A percentile compares a stretch with the other conserved stretches of the same genome.
Conservation (phyloP, 495 filamentous ascomycete species). For the Neurospora sp. region DNA sequence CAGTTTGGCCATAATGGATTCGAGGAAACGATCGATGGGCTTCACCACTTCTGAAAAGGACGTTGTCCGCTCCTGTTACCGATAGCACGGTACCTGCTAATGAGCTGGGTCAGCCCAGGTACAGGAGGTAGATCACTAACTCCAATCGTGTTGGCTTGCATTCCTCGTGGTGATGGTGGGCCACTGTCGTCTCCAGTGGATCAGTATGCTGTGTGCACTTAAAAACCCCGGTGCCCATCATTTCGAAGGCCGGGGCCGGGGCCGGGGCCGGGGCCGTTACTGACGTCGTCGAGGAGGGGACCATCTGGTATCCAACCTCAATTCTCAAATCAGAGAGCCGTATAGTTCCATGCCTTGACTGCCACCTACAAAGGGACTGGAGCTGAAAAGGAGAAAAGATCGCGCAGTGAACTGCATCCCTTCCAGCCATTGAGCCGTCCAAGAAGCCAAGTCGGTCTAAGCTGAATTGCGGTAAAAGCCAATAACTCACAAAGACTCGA, state of each 20-base stretch:
- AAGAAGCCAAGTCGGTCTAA: neutral
- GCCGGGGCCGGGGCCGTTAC: neutral
- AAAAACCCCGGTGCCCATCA: neutral
- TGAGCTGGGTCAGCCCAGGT: neutral
- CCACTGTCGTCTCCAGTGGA: neutral
- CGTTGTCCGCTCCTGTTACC: neutral
- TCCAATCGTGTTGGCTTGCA: neutral
- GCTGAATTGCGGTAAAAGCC: neutral
- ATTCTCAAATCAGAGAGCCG: neutral
- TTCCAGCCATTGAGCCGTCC: neutral
- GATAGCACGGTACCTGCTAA: neutral
- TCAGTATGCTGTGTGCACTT: neutral
- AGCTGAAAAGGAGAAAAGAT: neutral
- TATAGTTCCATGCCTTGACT: neutral
- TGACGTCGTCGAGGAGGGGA: neutral
- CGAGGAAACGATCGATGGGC: neutral
- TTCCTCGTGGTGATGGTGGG: neutral
- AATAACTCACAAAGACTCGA: neutral
- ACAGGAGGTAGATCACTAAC: neutral
- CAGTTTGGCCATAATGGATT: neutral
- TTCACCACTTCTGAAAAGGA: neutral
- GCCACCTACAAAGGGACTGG: neutral
- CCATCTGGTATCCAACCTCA: neutral
- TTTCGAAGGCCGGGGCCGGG: neutral
- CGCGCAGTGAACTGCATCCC: neutral